Conservation (phyloP, 2,329 filamentous ascomycete species). For the Xylaria polymorpha region DNA sequence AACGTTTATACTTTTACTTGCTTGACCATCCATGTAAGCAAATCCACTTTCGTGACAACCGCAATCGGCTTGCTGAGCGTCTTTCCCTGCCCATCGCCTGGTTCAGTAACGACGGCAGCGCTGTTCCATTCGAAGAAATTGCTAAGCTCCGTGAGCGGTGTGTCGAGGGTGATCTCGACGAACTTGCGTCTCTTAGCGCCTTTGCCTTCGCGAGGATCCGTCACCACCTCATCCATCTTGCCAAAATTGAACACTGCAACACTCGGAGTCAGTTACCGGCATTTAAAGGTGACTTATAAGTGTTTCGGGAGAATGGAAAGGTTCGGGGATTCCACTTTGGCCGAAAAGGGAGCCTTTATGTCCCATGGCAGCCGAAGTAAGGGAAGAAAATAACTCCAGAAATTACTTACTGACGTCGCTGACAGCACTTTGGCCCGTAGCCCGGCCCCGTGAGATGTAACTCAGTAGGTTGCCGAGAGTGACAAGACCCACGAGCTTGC, state of each 20-base stretch:
- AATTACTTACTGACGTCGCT: slow-evolving; percentile 72
- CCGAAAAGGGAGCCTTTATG: not conserved
- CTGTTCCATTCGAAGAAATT: slow-evolving; percentile 99
- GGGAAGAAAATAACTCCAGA: not conserved
- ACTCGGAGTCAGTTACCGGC: slow-evolving; percentile 7
- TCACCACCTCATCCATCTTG: slow-evolving; percentile 87
- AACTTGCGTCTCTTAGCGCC: slow-evolving; percentile 73
- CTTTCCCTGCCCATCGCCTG: slow-evolving; percentile 62
- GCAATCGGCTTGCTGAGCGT: slow-evolving; percentile 81
- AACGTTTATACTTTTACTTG: slow-evolving; percentile 54
- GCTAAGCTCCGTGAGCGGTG: slow-evolving; percentile 83
- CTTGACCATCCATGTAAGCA: slow-evolving; percentile 91
- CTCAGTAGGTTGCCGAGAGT: slow-evolving; percentile 94
- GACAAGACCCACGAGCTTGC: slow-evolving; percentile 86
- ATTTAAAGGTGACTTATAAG: not conserved
- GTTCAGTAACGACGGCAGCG: slow-evolving; percentile 92
- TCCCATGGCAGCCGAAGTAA: not conserved
- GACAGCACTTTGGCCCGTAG: slow-evolving; percentile 77
- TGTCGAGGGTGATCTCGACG: slow-evolving; percentile 94
- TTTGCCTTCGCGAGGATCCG: slow-evolving; percentile 73
- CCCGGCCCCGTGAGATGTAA: slow-evolving; percentile 86
- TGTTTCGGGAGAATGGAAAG: not conserved
- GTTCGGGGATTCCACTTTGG: not conserved
- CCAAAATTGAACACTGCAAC: slow-evolving; percentile 89
- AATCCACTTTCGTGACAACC: slow-evolving; percentile 95